Base-by-base conservation (phyloP, 148 eudicot species). In the Hydrangea macrophylla region DNA sequence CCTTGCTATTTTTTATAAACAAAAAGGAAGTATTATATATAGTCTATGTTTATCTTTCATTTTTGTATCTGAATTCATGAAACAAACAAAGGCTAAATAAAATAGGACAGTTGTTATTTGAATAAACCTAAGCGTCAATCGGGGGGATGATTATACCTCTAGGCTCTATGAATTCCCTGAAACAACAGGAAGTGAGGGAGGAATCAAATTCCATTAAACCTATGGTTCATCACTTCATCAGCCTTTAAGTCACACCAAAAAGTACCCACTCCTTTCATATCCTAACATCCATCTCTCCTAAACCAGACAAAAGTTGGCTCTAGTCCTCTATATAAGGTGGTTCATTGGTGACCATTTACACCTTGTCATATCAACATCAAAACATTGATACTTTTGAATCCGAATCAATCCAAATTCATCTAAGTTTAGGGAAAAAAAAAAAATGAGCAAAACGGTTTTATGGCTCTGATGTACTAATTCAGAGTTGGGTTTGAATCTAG, bases 151-250 rank as follows among this genome's bases (percentile, higher is more conserved):
- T 35, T 35, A 8, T 35, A n/a, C n/a, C n/a, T n/a, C n/a, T n/a
- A 35, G 8, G 39, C 8, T 8, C 39, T 8, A 35, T 35, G 39
- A 35, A 35, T 35, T 35, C 39, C 8, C 39, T 35, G 39, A 8
- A 4, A 35, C 39, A 3, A 35, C 8, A 3, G 39, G 39, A 35
- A 35, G n/a, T n/a, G n/a, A n/a, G n/a, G n/a, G n/a, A 35, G 39
- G 64, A 60, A 60, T 60, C 64, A 60, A 60, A 26, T 60, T 60
- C 64, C 35, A 60, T 26, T 17, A 60, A 60, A 36, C 64, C 44
- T 18, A 32, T 33, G 64, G 64, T 60, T 36, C 64, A 60, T 60
- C 37, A 60, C n/a, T 60, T 23, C 23, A 60, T 24, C 20, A 60
- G 35, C 40, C 39, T 60, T 60, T 60, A 15, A 45, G 64, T 32